Evolutionary conservation across 2,329 filamentous ascomycete species (phyloP).

Genomic region (Colletotrichum cordylinicola): DNA sequence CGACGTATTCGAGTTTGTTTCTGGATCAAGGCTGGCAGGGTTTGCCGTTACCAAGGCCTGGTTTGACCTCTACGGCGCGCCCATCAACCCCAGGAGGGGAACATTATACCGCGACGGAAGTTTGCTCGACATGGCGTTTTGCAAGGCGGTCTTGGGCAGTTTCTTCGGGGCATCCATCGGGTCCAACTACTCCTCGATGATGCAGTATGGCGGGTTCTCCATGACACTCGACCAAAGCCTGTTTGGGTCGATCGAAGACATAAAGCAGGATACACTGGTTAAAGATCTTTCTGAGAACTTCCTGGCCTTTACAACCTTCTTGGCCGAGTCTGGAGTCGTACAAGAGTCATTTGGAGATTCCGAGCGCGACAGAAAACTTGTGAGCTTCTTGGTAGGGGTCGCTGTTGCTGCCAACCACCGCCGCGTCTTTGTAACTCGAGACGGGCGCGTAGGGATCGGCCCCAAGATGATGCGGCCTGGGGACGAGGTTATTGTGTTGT

Average conservation of each 20-base stretch:
- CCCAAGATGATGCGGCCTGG: conserved; percentile 16
- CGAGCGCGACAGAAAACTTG: not conserved
- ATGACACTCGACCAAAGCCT: not conserved
- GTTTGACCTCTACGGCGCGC: not conserved
- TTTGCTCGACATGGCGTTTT: conserved; percentile 14
- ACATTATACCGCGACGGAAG: conserved; percentile 6
- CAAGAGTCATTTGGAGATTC: not conserved
- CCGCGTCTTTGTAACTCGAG: conserved; percentile 1
- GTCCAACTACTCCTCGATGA: not conserved
- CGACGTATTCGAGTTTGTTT: not conserved
- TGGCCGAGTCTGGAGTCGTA: not conserved
- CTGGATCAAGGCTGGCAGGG: not conserved
- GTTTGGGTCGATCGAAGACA: not conserved
- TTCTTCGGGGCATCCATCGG: conserved; percentile 8
- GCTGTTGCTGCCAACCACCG: conserved; percentile 1
- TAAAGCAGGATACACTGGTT: not conserved
- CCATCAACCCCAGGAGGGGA: not conserved
- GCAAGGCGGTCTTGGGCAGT: conserved; percentile 10
- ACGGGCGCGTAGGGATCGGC: conserved; percentile 20
- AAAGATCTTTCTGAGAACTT: not conserved
- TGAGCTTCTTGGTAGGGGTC: not conserved
- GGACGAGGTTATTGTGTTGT: conserved; percentile 18
- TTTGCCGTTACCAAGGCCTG: not conserved
- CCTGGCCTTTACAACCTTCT: not conserved
- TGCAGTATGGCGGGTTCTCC: not conserved